Evolutionary conservation across 2,329 filamentous ascomycete genomes (phyloP).

Genomic region (Trichoderma hamatum): DNA sequence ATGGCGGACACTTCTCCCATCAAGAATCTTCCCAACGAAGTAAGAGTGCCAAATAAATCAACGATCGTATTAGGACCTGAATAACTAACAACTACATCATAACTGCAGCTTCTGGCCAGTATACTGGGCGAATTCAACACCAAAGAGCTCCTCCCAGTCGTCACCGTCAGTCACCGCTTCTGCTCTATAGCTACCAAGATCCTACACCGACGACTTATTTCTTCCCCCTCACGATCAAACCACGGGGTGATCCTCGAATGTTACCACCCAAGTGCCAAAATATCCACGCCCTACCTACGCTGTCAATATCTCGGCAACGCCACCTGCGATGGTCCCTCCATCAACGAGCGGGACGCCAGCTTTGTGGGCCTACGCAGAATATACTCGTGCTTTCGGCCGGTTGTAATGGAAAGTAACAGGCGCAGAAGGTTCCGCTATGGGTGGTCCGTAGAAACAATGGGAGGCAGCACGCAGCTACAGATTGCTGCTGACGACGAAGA

Average conservation of each 20-base stretch:
- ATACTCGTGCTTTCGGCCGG: slow-evolving; percentile 73
- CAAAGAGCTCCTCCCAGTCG: slow-evolving; percentile 57
- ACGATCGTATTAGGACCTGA: not conserved
- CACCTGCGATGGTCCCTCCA: slow-evolving; percentile 23
- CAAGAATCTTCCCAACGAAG: slow-evolving; percentile 19
- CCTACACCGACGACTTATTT: slow-evolving; percentile 64
- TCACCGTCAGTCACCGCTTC: slow-evolving; percentile 64
- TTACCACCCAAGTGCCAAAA: slow-evolving; percentile 71
- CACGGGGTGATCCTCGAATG: slow-evolving; percentile 75
- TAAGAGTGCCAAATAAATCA: not conserved
- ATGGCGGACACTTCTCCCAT: slow-evolving; percentile 17
- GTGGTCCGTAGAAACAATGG: slow-evolving; percentile 14
- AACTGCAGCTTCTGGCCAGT: slow-evolving; percentile 53
- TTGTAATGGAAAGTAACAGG: slow-evolving; percentile 57
- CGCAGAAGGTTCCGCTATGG: slow-evolving; percentile 38
- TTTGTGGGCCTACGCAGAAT: slow-evolving; percentile 54
- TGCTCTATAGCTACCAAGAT: slow-evolving; percentile 65
- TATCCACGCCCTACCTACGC: slow-evolving; percentile 67
- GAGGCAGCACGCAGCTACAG: slow-evolving; percentile 7
- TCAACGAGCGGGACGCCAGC: slow-evolving; percentile 25
- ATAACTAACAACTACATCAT: not conserved
- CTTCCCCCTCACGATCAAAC: slow-evolving; percentile 34
- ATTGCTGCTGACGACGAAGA: slow-evolving; percentile 16
- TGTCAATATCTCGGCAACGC: slow-evolving; percentile 68
- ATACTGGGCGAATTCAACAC: slow-evolving; percentile 54